These are phyloP conservation scores for Gossypium aridum DNA, from an alignment of 441 rosid species.

Conservation along the genomic window DNA sequence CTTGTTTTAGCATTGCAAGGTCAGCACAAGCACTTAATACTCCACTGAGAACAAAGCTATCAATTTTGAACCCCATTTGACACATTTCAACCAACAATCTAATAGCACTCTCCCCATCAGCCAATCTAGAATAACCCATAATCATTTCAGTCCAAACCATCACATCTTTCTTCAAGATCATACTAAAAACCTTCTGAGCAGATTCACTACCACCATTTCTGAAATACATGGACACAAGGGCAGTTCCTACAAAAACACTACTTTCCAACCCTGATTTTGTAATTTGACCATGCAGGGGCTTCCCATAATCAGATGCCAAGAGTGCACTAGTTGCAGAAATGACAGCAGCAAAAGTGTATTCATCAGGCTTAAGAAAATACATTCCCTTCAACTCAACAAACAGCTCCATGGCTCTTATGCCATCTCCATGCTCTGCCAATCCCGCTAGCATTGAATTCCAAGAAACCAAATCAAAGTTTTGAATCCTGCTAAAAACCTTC, in stretches of 20 bases:
- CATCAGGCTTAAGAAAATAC: conserved; percentile 57
- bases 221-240: conserved; percentile 76
- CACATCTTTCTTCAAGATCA: conserved; percentile 47
- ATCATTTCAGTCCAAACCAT: conserved; percentile 95
- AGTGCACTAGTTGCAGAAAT: conserved; percentile 44
- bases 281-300: conserved; percentile 62
- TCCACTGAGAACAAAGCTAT: conserved; percentile 74
- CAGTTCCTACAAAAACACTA: conserved; percentile 61
- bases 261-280: conserved; percentile 45
- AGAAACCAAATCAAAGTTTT: conserved; percentile 52
- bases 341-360: conserved; percentile 66
- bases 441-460: conserved; percentile 87
- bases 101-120: conserved; percentile 50
- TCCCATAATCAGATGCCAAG: conserved; percentile 37
- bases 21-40: conserved; percentile 80
- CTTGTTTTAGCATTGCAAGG: conserved; percentile 56
- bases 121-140: conserved; percentile 62
- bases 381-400: conserved; percentile 35
- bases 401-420: conserved; percentile 43
- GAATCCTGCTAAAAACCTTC: conserved; percentile 40
- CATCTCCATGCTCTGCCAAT: conserved; percentile 54
- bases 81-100: conserved; percentile 48
- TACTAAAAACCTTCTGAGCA: conserved; percentile 42
- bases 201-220: conserved; percentile 45
- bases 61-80: conserved; percentile 42